These are phyloP conservation scores for Termitomyces sp. DNA, from an alignment of 768 basidiomycete species.

Conservation along the genomic window DNA sequence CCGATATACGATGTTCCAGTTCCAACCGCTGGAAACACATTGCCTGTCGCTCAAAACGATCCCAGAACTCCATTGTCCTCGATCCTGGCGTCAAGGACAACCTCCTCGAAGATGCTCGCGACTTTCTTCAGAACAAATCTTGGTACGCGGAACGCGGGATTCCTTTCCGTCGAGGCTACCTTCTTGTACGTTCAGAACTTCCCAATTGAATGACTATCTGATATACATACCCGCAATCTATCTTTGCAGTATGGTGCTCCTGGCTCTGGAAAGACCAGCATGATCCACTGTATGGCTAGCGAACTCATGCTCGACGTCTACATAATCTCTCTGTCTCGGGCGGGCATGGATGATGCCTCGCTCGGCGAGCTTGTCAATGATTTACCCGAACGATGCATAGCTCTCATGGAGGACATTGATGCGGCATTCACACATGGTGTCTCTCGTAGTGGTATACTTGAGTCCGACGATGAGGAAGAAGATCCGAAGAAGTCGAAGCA, in stretches of 20 bases:
- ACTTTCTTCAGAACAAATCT: conserved; percentile 52
- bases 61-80: conserved; percentile 54
- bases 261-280: conserved; percentile 68
- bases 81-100: conserved; percentile 54
- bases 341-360: conserved; percentile 51
- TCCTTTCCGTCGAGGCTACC: conserved; percentile 66
- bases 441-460: conserved; percentile 16
- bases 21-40: conserved; percentile 45
- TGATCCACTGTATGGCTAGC: conserved; percentile 69
- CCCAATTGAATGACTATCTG: neutral
- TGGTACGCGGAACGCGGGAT: conserved; percentile 70
- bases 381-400: conserved; percentile 54
- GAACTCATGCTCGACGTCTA: conserved; percentile 67
- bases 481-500: neutral
- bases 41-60: conserved; percentile 51
- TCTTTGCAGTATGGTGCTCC: conserved; percentile 55
- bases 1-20: neutral
- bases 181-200: conserved; percentile 30
- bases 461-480: neutral
- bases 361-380: conserved; percentile 49
- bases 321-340: conserved; percentile 55
- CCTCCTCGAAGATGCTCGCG: conserved; percentile 55
- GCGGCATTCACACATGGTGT: conserved; percentile 47
- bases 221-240: neutral
- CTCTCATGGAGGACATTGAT: conserved; percentile 74